Conservation (phyloP, 2,329 filamentous ascomycete species). For the Fusarium sterilihyphosum region DNA sequence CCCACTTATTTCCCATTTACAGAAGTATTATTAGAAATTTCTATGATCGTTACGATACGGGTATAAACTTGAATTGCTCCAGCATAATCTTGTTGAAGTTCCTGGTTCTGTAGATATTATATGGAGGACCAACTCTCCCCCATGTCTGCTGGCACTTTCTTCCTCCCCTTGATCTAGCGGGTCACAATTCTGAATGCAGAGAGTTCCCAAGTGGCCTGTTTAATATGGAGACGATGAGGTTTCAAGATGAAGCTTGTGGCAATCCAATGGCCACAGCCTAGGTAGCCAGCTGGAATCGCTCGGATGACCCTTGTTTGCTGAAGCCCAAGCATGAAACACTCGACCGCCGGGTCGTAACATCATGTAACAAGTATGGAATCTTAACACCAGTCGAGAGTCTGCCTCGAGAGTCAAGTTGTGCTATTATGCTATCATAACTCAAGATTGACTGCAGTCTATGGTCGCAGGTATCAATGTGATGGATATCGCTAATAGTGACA, state of each 20-base stretch:
- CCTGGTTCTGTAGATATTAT: neutral
- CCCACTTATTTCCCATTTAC: neutral
- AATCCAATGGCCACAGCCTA: neutral
- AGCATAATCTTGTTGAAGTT: neutral
- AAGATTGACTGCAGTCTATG: slow-evolving; percentile 1
- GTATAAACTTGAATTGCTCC: neutral
- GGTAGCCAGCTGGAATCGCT: slow-evolving; percentile 2
- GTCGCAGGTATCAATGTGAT: neutral
- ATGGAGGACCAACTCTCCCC: neutral
- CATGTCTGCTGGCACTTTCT: neutral
- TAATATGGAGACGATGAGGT: slow-evolving; percentile 25
- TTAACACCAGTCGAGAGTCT: neutral
- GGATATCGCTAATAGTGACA: neutral
- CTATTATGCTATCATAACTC: slow-evolving; percentile 3
- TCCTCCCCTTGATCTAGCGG: neutral
- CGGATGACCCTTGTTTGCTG: slow-evolving; percentile 7
- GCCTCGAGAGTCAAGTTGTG: neutral
- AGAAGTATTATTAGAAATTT: neutral
- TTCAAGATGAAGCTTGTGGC: slow-evolving; percentile 18
- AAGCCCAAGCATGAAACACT: slow-evolving; percentile 10
- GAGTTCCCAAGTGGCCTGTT: slow-evolving; percentile 26
- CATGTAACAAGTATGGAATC: slow-evolving; percentile 12
- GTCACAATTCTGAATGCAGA: neutral
- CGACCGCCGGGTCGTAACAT: neutral
- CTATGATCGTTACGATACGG: neutral